Evolutionary conservation across 139 green algal genomes (phyloP).

Genomic region (Chlorella sorokiniana): DNA sequence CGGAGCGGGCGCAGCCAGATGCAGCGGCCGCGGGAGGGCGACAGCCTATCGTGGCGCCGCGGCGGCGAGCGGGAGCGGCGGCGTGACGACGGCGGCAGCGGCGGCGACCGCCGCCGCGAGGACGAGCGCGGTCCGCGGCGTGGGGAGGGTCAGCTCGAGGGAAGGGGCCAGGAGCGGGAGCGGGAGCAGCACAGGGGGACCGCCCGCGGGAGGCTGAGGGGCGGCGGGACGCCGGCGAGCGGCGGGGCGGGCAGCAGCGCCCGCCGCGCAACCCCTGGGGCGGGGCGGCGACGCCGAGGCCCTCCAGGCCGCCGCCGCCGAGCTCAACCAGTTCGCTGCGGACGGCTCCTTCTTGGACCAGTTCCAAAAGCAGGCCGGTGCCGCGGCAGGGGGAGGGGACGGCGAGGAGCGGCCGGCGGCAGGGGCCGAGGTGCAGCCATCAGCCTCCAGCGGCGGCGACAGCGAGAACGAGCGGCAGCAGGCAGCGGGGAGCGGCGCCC

Average conservation of each 20-base stretch:
- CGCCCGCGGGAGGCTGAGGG: not conserved
- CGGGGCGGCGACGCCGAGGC: not conserved
- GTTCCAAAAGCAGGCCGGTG: not conserved
- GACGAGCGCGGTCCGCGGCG: not conserved
- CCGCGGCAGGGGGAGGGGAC: conserved; percentile 8
- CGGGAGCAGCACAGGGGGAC: not conserved
- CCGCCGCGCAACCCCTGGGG: conserved; percentile 14
- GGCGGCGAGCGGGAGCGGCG: not conserved
- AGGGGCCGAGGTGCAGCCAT: not conserved
- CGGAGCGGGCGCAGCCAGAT: conserved; percentile 51
- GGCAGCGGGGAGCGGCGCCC: not conserved
- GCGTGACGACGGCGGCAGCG: not conserved
- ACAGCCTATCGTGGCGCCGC: conserved; percentile 50
- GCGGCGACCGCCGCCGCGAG: not conserved
- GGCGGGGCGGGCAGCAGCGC: not conserved
- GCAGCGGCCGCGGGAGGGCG: conserved; percentile 45
- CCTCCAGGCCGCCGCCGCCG: conserved; percentile 40
- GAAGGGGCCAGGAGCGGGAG: not conserved
- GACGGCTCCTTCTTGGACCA: conserved; percentile 80
- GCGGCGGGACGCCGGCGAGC: not conserved
- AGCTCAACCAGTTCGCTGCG: conserved; percentile 69
- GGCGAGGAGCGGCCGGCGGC: conserved; percentile 10
- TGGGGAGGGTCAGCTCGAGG: not conserved
- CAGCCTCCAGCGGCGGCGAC: not conserved
- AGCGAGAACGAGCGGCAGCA: not conserved